Evolutionary conservation across 2,329 filamentous ascomycete species (phyloP), one percentile per base, ranked within the genome.

Genomic region (Moelleriella libera): DNA sequence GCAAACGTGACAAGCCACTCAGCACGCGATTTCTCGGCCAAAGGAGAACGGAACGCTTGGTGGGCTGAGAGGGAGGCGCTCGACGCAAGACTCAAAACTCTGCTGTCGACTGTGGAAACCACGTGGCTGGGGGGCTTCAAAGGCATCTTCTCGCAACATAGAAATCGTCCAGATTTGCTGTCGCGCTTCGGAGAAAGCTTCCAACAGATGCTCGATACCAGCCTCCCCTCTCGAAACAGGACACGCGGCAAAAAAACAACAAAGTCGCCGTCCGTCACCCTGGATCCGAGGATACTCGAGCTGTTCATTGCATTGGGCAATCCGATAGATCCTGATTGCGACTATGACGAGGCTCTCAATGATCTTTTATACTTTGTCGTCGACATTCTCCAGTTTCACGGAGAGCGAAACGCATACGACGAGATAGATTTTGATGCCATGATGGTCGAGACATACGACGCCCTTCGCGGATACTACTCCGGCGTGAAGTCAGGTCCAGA

Each of bases 301-400:
- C 69, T 98, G 1, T 97, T 98, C 56, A 76, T 95, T 50, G 87
- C 87, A 0, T 74, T 98, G 1, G 88, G 88, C 4, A 80, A 87
- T 56, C 76, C 86, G 2, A 76, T 76, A 0, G 74, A 76, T 6
- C 76, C 81, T 2, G 78, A 81, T 6, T 67, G 70, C 49, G 88
- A 95, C 52, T 75, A 94, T 28, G 90, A 97, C 52, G 90, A 97
- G 57, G 80, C 83, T 0, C 68, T 98, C n/a, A 88, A 83, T 54
- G 92, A 98, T 60, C 69, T 98, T 30, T 75, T 98, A 4, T 97
- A 96, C 66, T 97, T 97, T 60, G 85, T 97, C 1, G 83, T 98
- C 5, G 92, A 98, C 57, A 89, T 97, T 46, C 72, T 98, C 3
- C 92, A 97, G 61, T 97, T 98, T 63, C 87, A 95, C 55, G 92